A percentile compares a stretch with the other conserved stretches of the same genome.
These are phyloP conservation scores for Alternaria gansuensis DNA, from an alignment of 2,329 filamentous ascomycete genomes.

Conservation along the genomic window DNA sequence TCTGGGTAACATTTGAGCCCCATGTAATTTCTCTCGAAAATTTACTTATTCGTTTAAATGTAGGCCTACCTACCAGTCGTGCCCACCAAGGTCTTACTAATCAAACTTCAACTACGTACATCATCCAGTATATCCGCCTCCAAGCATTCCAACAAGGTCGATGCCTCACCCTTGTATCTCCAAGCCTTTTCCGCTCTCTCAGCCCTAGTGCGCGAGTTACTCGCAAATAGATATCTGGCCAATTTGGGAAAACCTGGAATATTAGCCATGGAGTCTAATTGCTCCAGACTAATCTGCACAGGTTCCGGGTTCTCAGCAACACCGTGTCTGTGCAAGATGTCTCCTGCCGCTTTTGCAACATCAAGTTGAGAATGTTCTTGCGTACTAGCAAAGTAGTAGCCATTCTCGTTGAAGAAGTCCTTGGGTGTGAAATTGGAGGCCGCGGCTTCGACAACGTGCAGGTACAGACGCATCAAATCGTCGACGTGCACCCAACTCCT, in stretches of 20 bases:
- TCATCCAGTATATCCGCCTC: conserved; percentile 39
- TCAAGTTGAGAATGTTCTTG: conserved; percentile 48
- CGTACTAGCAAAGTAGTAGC: conserved; percentile 59
- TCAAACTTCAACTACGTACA: background rate
- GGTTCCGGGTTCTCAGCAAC: conserved; percentile 37
- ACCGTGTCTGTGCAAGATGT: conserved; percentile 39
- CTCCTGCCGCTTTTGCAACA: conserved; percentile 36
- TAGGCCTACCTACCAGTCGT: no score
- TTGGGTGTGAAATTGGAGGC: conserved; percentile 32
- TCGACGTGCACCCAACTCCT: conserved; percentile 67
- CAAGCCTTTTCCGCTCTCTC: conserved; percentile 63
- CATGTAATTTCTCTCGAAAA: conserved; percentile 14
- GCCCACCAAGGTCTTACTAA: no score
- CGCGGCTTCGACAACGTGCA: conserved; percentile 65
- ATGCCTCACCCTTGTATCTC: conserved; percentile 64
- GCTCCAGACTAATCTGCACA: conserved; percentile 32
- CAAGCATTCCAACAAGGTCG: conserved; percentile 58
- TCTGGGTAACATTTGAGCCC: conserved; percentile 10
- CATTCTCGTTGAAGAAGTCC: conserved; percentile 65
- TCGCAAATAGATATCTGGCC: conserved; percentile 49
- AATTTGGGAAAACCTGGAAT: conserved; percentile 31
- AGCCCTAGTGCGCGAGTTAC: conserved; percentile 66
- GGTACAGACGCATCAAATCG: conserved; percentile 65
- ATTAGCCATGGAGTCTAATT: conserved; percentile 40
- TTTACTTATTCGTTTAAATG: background rate